Evolutionary conservation across 306 rosid genomes (phyloP), one percentile per base, ranked within the genome.

Genomic region (Cucurbita maxima): DNA sequence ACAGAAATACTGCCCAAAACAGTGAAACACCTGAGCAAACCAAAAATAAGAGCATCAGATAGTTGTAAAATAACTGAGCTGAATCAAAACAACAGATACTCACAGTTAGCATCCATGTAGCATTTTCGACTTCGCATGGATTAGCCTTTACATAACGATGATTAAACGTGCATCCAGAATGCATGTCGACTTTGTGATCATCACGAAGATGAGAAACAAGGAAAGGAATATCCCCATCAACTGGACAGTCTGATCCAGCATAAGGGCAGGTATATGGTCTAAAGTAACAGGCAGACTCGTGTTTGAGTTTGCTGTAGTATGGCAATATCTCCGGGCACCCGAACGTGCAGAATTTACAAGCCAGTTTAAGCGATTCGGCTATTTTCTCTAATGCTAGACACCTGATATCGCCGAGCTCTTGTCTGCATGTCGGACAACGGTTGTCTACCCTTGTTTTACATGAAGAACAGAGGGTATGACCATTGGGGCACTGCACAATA

Each of bases 221-320:
- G 73, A 22, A 47, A 20, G 57, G 73, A 13, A 68, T 68, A 13
- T 68, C 57, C 22, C 73, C 73, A 47, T 68, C 73, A 8, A 68
- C 7, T 7, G 73, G 73, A 22, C 73, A 68, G 73, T 68, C 73
- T 47, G 73, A 68, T 68, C 73, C 73, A 47, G 73, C 73, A 68
- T 68, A 68, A 47, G 73, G 73, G 22, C 73, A 68, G 57, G 43
- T 68, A 68, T 68, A 68, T 20, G 73, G 73, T 47, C 73, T 68
- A 48, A 47, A 68, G 57, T 68, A 68, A 68, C 73, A 68, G 4
- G 41, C 73, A 68, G 73, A 50, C 48, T 68, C 73, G 3, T 68
- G 73, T 25, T 68, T 68, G 41, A 68, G 73, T 68, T 68, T 68
- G 51, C 73, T 68, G 36, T 68, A 68, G 73, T 68, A 68, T 0